Percentiles rank a stretch among this genome's conserved stretches.
These are phyloP conservation scores for Venturia effusa DNA, from an alignment of 2,329 filamentous ascomycete genomes.

Conservation along the genomic window DNA sequence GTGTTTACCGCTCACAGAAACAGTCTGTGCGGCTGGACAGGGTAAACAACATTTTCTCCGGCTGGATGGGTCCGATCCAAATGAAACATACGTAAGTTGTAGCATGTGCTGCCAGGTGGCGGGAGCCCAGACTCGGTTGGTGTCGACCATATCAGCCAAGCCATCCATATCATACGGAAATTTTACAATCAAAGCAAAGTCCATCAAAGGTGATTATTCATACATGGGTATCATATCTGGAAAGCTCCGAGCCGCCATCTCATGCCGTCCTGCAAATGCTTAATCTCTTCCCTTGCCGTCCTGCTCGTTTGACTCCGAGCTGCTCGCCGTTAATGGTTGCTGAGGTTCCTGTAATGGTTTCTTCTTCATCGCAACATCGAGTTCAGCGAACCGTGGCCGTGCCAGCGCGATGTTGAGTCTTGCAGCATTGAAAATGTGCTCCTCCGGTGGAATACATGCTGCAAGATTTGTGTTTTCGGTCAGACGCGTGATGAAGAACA, in stretches of 20 bases:
- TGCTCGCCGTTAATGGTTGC: conserved; percentile 35
- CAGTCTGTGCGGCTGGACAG: neutral
- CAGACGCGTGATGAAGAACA: conserved; percentile 88
- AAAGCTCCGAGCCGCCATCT: neutral
- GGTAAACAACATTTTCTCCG: too few species aligned
- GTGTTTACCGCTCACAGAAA: neutral
- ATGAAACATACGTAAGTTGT: too few species aligned
- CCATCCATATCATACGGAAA: neutral
- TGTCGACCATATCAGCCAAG: neutral
- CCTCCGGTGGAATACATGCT: conserved; percentile 80
- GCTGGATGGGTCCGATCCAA: too few species aligned
- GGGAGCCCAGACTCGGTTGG: neutral
- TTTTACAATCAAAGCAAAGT: neutral
- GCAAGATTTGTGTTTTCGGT: conserved; percentile 97
- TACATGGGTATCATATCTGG: conserved; percentile 5
- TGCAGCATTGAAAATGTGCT: conserved; percentile 82
- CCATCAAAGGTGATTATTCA: neutral
- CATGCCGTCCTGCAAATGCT: neutral
- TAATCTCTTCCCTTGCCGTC: conserved; percentile 2
- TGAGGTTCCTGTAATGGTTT: conserved; percentile 41
- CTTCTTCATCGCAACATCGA: conserved; percentile 36
- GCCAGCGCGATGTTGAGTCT: conserved; percentile 85
- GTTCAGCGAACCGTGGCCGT: conserved; percentile 64
- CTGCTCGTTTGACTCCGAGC: conserved; percentile 11
- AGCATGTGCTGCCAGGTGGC: neutral